Conservation (phyloP, 164 flowering plant genomes). For the Protea cynaroides region DNA sequence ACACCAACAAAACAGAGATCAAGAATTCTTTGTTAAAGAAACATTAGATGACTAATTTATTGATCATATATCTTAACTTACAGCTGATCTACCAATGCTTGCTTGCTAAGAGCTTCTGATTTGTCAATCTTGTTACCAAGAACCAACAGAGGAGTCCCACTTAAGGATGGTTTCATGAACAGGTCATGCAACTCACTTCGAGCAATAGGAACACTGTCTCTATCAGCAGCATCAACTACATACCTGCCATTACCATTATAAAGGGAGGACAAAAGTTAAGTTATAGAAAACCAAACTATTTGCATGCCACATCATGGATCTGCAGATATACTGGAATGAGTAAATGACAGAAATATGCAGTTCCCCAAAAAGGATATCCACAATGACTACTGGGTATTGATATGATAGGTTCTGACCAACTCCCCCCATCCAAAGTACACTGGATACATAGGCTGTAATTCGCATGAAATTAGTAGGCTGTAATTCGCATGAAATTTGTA, state of each 20-base stretch:
- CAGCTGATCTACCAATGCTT: slow-evolving; percentile 88
- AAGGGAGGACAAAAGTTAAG: too few relatives aligned
- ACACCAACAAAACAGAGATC: not conserved
- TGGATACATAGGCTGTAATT: too few relatives aligned
- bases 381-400: too few relatives aligned
- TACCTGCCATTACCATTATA: slow-evolving; percentile 38
- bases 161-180: slow-evolving; percentile 62
- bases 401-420: too few relatives aligned
- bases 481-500: too few relatives aligned
- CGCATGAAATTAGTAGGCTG: too few relatives aligned
- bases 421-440: too few relatives aligned
- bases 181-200: slow-evolving; percentile 76
- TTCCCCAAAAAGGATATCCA: not conserved
- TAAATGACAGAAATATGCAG: not conserved
- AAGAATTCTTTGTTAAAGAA: not conserved
- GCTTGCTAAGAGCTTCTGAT: slow-evolving; percentile 85
- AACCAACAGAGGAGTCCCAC: slow-evolving; percentile 73
- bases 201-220: slow-evolving; percentile 78
- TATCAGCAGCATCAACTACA: slow-evolving; percentile 93
- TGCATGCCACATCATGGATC: not conserved
- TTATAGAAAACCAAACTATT: not conserved
- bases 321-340: not conserved
- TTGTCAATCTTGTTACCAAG: slow-evolving; percentile 91
- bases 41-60: not conserved
- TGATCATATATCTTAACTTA: slow-evolving; percentile 27